A percentile compares a stretch with the other conserved stretches of the same genome.
Evolutionary conservation across 192 early-diverging fungal species (phyloP).

Genomic region (Gaertneriomyces semiglobifer): DNA sequence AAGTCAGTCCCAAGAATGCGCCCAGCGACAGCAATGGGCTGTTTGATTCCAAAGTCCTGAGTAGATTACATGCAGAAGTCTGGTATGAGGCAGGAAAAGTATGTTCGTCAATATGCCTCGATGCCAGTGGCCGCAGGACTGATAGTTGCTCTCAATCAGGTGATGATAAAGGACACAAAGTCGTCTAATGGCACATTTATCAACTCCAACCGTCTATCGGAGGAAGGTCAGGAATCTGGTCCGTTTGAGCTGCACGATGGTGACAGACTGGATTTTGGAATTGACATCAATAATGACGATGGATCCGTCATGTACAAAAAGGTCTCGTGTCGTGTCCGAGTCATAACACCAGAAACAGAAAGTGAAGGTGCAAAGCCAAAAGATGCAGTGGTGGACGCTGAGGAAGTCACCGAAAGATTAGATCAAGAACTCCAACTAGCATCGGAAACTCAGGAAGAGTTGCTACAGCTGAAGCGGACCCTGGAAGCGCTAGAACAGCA

Average conservation of each 20-base stretch:
- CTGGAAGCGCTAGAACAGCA: no score
- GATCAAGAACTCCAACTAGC: no score
- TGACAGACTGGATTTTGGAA: constrained; percentile 72
- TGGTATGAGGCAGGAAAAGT: constrained; percentile 65
- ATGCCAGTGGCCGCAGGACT: neutral
- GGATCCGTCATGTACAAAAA: constrained; percentile 41
- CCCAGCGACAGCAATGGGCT: constrained; percentile 69
- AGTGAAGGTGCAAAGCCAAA: no score
- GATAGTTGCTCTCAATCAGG: constrained; percentile 35
- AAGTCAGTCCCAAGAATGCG: constrained; percentile 57
- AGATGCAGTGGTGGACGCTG: no score
- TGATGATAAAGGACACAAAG: constrained; percentile 69
- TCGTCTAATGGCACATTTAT: constrained; percentile 82
- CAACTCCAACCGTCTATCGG: constrained; percentile 64
- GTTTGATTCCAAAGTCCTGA: constrained; percentile 82
- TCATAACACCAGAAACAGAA: constrained; percentile 16
- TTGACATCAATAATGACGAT: constrained; percentile 75
- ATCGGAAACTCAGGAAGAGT: no score
- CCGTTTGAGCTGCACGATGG: constrained; percentile 57
- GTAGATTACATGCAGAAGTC: constrained; percentile 71
- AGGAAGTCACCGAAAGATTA: no score
- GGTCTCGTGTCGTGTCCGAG: constrained; percentile 36
- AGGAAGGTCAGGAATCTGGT: constrained; percentile 59
- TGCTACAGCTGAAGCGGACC: no score
- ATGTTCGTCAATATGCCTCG: constrained; percentile 1